Conservation (phyloP, 2,329 filamentous ascomycete species). For the Hypoxylon sp. region DNA sequence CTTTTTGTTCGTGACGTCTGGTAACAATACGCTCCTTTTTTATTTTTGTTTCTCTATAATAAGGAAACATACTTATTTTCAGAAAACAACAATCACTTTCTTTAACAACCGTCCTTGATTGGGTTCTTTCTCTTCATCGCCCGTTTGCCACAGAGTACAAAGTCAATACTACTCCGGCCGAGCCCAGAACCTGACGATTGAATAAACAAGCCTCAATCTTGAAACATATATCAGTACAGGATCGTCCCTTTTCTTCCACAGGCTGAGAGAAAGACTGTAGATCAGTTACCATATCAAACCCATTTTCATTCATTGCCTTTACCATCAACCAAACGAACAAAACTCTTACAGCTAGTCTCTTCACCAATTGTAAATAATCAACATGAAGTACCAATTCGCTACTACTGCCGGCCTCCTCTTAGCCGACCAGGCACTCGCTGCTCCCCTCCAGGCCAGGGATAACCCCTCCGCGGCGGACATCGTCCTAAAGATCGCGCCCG, state of each 20-base stretch:
- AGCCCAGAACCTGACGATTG: constrained; percentile 5
- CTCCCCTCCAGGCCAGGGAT: constrained; percentile 34
- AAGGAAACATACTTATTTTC: constrained; percentile 21
- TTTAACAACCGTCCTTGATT: constrained; percentile 19
- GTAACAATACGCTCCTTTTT: constrained; percentile 35
- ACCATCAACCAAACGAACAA: constrained; percentile 7
- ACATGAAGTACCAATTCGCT: constrained; percentile 48
- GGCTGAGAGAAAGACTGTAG: constrained; percentile 31
- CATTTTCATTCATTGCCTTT: constrained; percentile 4
- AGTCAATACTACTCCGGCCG: constrained; percentile 16
- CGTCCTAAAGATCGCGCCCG: constrained; percentile 68
- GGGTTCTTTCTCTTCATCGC: constrained; percentile 30
- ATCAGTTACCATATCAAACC: constrained; percentile 24
- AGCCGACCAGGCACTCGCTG: constrained; percentile 43
- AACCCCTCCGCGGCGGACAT: constrained; percentile 51
- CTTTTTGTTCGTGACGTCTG: constrained; percentile 32
- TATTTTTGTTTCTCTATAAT: constrained; percentile 7
- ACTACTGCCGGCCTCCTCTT: constrained; percentile 46
- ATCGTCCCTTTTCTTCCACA: constrained; percentile 16
- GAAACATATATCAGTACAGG: constrained; percentile 11
- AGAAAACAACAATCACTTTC: constrained; percentile 32
- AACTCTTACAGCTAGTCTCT: constrained; percentile 40
- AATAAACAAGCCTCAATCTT: constrained; percentile 11
- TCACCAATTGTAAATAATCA: constrained; percentile 13
- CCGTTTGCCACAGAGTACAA: constrained; percentile 26